Conservation (phyloP, 148 eudicot genomes). For the Limonium bicolor region DNA sequence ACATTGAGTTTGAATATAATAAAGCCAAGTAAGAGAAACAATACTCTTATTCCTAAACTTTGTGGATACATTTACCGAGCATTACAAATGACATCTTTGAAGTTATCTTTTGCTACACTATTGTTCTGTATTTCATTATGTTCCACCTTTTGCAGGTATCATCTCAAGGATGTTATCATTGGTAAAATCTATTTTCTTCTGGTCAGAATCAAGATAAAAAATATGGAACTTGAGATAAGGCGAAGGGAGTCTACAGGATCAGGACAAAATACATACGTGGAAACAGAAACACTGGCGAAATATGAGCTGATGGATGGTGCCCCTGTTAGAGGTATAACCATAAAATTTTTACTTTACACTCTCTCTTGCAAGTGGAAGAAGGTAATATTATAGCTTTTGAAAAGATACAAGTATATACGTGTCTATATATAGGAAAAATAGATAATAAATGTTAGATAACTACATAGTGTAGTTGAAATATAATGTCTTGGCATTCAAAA, state of each 20-base stretch:
- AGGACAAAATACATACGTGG: constrained; percentile 92
- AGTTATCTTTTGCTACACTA: background rate
- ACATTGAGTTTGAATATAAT: constrained; percentile 96
- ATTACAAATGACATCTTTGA: too few relatives aligned
- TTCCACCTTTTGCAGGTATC: constrained; percentile 45
- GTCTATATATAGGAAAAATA: too few relatives aligned
- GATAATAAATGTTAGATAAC: too few relatives aligned
- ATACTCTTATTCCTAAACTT: background rate
- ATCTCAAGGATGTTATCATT: constrained; percentile 84
- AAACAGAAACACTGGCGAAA: constrained; percentile 96
- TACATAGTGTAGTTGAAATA: too few relatives aligned
- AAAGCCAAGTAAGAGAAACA: constrained; percentile 74
- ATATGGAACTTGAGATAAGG: constrained; percentile 97
- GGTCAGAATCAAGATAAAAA: constrained; percentile 89
- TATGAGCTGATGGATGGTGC: constrained; percentile 99
- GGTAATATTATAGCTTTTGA: background rate
- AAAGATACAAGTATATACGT: too few relatives aligned
- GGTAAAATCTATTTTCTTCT: constrained; percentile 99
- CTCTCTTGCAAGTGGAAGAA: background rate
- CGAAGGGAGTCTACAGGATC: constrained; percentile 99
- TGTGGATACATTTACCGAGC: background rate
- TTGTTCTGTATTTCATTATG: background rate
- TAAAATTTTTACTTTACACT: background rate
- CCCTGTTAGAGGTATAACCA: constrained; percentile 88
- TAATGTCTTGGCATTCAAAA: too few relatives aligned